Conservation (phyloP, 345 rosid species). For the Eucalyptus paniculata region DNA sequence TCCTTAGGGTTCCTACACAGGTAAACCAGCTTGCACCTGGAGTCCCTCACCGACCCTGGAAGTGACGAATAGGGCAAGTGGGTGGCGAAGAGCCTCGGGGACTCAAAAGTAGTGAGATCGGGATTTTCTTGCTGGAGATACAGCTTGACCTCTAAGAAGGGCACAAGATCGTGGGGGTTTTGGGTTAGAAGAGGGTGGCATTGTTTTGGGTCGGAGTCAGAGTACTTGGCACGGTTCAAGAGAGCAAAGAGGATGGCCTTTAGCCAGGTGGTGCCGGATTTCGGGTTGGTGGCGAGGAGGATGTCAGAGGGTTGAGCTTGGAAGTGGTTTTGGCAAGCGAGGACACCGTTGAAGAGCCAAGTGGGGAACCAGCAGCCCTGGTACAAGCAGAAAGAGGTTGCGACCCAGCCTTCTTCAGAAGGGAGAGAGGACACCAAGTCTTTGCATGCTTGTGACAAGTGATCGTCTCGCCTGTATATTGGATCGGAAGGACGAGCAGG, state of each 20-base stretch:
- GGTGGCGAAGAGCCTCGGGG: not conserved
- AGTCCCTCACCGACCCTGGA: not conserved
- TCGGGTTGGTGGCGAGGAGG: not conserved
- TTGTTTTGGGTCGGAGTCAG: not conserved
- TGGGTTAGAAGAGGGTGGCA: not conserved
- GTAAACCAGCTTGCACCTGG: conserved; percentile 1
- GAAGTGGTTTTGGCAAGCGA: not conserved
- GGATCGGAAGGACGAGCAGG: not conserved
- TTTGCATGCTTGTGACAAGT: not conserved
- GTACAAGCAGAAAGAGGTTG: not conserved
- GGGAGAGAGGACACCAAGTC: not conserved
- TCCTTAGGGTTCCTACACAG: conserved; percentile 8
- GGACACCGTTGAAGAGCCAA: not conserved
- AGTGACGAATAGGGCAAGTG: not conserved
- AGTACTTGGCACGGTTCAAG: not conserved
- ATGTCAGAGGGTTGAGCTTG: not conserved
- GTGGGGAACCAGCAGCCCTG: not conserved
- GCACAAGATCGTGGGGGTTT: not conserved
- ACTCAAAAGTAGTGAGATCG: not conserved
- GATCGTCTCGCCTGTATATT: not conserved
- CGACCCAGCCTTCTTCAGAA: not conserved
- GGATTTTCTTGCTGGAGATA: not conserved
- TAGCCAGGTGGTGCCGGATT: not conserved
- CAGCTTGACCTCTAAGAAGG: not conserved
- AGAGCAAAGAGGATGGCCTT: not conserved